Percentiles rank a stretch among this genome's conserved stretches.
Evolutionary conservation across 1,139 yeast species (phyloP).

Genomic region (Zygosaccharomyces sapae): DNA sequence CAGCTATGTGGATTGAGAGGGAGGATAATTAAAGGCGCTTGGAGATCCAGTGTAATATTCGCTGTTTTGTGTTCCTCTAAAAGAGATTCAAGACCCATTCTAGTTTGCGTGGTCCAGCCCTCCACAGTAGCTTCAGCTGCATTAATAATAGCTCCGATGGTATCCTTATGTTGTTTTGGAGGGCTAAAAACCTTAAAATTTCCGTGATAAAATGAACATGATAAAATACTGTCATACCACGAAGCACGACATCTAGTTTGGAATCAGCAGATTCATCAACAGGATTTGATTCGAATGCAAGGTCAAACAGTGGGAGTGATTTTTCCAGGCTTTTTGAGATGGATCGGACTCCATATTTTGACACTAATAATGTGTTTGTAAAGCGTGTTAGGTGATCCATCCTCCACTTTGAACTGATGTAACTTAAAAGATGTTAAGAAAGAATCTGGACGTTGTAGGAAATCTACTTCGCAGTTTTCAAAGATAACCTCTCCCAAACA

Average conservation of each 20-base stretch:
- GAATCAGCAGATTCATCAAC: constrained; percentile 81
- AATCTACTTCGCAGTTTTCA: constrained; percentile 74
- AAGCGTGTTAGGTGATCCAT: constrained; percentile 68
- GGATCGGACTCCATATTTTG: constrained; percentile 42
- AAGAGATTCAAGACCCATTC: constrained; percentile 90
- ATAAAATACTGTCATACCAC: constrained; percentile 85
- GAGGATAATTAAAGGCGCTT: constrained; percentile 87
- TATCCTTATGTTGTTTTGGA: constrained; percentile 81
- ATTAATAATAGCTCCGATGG: constrained; percentile 85
- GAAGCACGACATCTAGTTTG: constrained; percentile 63
- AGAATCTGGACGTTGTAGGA: constrained; percentile 77
- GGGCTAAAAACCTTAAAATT: constrained; percentile 74
- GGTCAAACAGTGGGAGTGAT: constrained; percentile 64
- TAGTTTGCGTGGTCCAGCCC: constrained; percentile 81
- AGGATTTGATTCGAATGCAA: constrained; percentile 82
- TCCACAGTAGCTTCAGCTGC: constrained; percentile 96
- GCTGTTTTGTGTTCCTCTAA: constrained; percentile 90
- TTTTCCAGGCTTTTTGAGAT: constrained; percentile 27
- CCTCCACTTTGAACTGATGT: constrained; percentile 80
- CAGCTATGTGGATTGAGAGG: constrained; percentile 79
- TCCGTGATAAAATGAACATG: constrained; percentile 78
- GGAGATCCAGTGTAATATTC: constrained; percentile 78
- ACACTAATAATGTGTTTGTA: constrained; percentile 86
- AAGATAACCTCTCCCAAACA: constrained; percentile 74
- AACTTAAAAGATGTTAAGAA: constrained; percentile 66